Evolutionary conservation across 2,329 filamentous ascomycete genomes (phyloP).

Genomic region (Mycosphaerella sp.): DNA sequence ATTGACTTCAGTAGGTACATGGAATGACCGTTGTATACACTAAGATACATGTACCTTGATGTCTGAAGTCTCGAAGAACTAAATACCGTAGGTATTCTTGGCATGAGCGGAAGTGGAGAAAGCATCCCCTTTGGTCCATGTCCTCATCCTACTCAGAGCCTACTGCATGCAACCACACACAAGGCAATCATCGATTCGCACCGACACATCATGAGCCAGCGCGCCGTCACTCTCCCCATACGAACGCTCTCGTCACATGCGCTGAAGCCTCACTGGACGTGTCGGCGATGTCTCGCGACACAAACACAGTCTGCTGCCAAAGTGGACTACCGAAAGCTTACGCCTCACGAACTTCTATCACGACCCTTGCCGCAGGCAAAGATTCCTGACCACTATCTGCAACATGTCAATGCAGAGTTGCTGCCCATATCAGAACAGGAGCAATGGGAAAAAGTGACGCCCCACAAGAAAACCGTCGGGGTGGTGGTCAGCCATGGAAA

Average conservation of each 20-base stretch:
- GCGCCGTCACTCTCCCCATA: slow-evolving; percentile 24
- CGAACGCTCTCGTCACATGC: slow-evolving; percentile 19
- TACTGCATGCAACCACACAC: too few species aligned
- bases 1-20: too few species aligned
- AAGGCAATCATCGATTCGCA: too few species aligned
- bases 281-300: slow-evolving; percentile 30
- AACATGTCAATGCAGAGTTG: slow-evolving; percentile 8
- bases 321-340: slow-evolving; percentile 5
- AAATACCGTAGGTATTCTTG: too few species aligned
- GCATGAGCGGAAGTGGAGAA: too few species aligned
- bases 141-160: too few species aligned
- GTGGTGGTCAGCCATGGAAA: slow-evolving; percentile 71
- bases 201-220: slow-evolving; percentile 16
- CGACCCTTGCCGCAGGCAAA: slow-evolving; percentile 4
- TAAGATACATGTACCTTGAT: too few species aligned
- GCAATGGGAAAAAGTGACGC: slow-evolving; percentile 20
- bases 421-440: slow-evolving; percentile 25
- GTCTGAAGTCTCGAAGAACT: too few species aligned
- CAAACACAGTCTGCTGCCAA: slow-evolving; percentile 18
- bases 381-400: slow-evolving; percentile 6
- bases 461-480: slow-evolving; percentile 40
- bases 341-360: slow-evolving; percentile 7
- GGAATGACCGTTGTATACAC: too few species aligned
- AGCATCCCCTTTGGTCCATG: too few species aligned
- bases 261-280: slow-evolving; percentile 26